Base-by-base conservation (phyloP, 164 flowering plant species). In the Sextonia rubra region DNA sequence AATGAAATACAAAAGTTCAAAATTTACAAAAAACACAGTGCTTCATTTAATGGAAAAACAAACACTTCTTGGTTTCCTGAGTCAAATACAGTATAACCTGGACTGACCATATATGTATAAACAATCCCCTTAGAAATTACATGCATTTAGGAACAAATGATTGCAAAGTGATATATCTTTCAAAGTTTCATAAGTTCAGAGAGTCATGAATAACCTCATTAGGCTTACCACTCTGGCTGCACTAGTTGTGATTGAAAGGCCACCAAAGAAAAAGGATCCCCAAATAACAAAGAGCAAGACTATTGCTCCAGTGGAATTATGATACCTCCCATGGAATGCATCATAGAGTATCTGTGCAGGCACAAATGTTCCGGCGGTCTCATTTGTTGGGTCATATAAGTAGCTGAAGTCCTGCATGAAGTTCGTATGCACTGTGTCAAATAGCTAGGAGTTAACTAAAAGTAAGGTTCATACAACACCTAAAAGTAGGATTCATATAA, bases 191-290 rank as follows among this genome's bases (percentile, higher is more conserved):
- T 52, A 37, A 37, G 44, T 52, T 61, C 64, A 61, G 2, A 61
- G 24, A 24, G 24, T 23, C 23, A 61, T 11, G 14, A 12, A 25
- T 14, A 29, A 65, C 7, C 14, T 14, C 9, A 25, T 17, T 30
- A 15, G 20, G n/a, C 80, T 65, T 67, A 78, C 81, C 78, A 78
- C 81, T 73, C 81, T 69, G 49, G 81, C 91, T 55, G 92, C 92
- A 73, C 94, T 87, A 1, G 92, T 90, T 23, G 89, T 87, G 77
- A 86, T 84, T 18, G 92, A 90, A 71, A 90, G 89, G n/a, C 92
- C 92, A 5, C 91, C 88, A 72, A 87, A 90, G 88, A 90, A 88
- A 78, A 84, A 88, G 0, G 91, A 88, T 25, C 90, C 94, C 94
- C 94, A 88, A 12, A 90, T 90, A 74, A 90, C 32, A 61, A 82